Evolutionary conservation across 306 rosid genomes (phyloP).

Genomic region (Begonia masoniana): DNA sequence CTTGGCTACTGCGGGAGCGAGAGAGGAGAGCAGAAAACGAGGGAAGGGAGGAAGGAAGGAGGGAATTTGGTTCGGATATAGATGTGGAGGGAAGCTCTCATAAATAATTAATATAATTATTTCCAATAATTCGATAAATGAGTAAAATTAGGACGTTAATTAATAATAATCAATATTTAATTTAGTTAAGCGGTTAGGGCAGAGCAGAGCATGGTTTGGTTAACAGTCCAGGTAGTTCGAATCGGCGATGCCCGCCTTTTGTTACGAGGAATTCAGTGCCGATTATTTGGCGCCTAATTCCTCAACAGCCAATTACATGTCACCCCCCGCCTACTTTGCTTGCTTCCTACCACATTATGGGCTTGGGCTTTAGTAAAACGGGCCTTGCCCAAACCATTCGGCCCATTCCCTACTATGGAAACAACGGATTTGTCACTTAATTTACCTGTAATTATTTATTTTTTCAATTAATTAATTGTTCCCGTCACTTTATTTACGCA

Average conservation of each 20-base stretch:
- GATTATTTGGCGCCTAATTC: conserved; percentile 15
- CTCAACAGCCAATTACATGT: conserved; percentile 1
- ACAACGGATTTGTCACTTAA: too few relatives aligned
- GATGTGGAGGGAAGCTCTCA: conserved; percentile 88
- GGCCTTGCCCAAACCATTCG: too few relatives aligned
- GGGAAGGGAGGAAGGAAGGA: conserved; percentile 50
- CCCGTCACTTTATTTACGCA: too few relatives aligned
- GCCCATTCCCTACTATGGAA: too few relatives aligned
- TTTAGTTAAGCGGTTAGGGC: too few relatives aligned
- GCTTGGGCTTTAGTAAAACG: too few relatives aligned
- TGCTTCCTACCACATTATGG: too few relatives aligned
- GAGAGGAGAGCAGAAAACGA: conserved; percentile 62
- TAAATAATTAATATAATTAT: background rate
- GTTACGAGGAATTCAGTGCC: conserved; percentile 6
- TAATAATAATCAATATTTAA: too few relatives aligned
- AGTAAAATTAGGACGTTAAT: background rate
- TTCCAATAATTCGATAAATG: too few relatives aligned
- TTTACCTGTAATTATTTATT: too few relatives aligned
- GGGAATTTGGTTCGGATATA: conserved; percentile 94
- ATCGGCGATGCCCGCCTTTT: conserved; percentile 16
- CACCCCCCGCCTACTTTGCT: background rate
- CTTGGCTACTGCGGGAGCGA: conserved; percentile 52
- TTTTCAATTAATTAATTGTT: too few relatives aligned
- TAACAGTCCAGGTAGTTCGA: conserved; percentile 1
- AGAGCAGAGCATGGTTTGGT: background rate